These are phyloP conservation scores for Ascosphaera aggregata DNA, from an alignment of 2,329 filamentous ascomycete species.

Conservation along the genomic window DNA sequence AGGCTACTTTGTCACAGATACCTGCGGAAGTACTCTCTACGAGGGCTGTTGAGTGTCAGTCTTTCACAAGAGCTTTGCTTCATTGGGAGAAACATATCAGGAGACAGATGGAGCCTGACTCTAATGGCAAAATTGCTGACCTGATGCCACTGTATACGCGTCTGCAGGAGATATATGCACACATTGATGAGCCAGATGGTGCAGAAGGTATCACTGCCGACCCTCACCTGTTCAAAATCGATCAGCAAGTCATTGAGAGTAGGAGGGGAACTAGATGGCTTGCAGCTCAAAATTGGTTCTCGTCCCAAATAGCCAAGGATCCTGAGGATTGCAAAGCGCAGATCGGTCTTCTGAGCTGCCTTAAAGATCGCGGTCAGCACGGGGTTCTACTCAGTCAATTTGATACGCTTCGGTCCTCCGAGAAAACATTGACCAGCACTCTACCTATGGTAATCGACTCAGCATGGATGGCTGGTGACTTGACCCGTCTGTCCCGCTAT, in stretches of 20 bases:
- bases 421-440: conserved; percentile 34
- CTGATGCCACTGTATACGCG: conserved; percentile 45
- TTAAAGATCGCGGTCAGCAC: conserved; percentile 90
- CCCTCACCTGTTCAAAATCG: conserved; percentile 64
- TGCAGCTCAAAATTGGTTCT: conserved; percentile 93
- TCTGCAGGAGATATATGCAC: conserved; percentile 81
- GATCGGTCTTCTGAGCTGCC: conserved; percentile 59
- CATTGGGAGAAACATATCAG: conserved; percentile 84
- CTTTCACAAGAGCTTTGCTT: conserved; percentile 77
- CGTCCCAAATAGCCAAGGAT: conserved; percentile 60
- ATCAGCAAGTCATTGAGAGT: conserved; percentile 83
- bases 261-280: conserved; percentile 84
- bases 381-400: conserved; percentile 76
- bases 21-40: conserved; percentile 52
- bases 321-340: conserved; percentile 59
- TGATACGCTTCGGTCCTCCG: conserved; percentile 40
- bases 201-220: conserved; percentile 85
- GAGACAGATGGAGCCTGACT: conserved; percentile 22
- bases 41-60: conserved; percentile 79
- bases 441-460: conserved; percentile 76
- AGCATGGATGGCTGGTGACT: conserved; percentile 71
- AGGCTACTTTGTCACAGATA: conserved; percentile 45
- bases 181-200: conserved; percentile 94
- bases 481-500: conserved; percentile 50
- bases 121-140: conserved; percentile 28